Percentiles rank a stretch among this genome's conserved stretches.
Conservation (phyloP, 129 eudicot genomes). For the Lactuca sativa region DNA sequence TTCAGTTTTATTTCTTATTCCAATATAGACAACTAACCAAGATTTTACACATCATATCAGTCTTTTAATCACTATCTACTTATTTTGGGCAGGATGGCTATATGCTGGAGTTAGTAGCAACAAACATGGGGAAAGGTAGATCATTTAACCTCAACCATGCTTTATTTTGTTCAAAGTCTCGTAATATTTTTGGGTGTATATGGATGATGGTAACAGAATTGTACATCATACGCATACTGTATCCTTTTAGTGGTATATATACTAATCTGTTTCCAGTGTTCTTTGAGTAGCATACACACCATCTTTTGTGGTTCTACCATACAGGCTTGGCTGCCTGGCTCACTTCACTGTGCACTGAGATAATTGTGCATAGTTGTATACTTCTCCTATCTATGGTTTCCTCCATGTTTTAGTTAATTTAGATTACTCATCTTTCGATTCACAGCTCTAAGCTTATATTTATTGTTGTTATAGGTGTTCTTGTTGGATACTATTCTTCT, state of each 20-base stretch:
- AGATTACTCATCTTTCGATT: not conserved
- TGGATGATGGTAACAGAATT: not conserved
- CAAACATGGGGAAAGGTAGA: slow-evolving; percentile 84
- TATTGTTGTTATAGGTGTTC: slow-evolving; percentile 54
- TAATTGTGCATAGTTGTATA: not conserved
- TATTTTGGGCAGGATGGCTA: slow-evolving; percentile 57
- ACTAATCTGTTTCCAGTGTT: too few relatives aligned
- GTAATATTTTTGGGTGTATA: not conserved
- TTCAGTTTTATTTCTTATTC: not conserved
- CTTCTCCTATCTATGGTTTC: too few relatives aligned
- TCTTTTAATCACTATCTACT: slow-evolving; percentile 7
- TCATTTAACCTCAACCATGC: not conserved
- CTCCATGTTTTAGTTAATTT: too few relatives aligned
- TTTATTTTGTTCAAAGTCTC: slow-evolving; percentile 1
- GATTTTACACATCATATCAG: slow-evolving; percentile 12
- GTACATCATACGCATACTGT: not conserved
- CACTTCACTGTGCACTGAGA: too few relatives aligned
- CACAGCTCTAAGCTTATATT: not conserved
- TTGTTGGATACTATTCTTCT: slow-evolving; percentile 72
- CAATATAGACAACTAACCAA: slow-evolving; percentile 1
- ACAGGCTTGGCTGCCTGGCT: too few relatives aligned
- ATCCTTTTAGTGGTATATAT: too few relatives aligned
- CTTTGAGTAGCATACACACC: too few relatives aligned
- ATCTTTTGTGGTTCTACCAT: too few relatives aligned
- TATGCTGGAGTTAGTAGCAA: slow-evolving; percentile 59